Base-by-base conservation (phyloP, 192 early-diverging fungal genomes). In the Rhizophagus sp. region DNA sequence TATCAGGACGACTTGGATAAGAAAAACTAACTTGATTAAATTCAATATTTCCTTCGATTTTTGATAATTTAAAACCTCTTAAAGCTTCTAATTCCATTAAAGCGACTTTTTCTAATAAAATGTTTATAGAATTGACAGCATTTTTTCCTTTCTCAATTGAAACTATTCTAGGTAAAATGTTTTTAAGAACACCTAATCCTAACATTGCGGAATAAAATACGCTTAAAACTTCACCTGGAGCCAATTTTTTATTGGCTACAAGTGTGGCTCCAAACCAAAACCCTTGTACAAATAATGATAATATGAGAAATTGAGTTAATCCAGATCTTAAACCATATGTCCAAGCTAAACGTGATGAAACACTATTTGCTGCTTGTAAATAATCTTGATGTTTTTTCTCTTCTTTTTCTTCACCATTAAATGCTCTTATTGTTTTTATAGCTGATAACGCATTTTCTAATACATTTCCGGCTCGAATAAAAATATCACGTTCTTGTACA, bases 271-370 rank as follows among this genome's bases (percentile, higher is more conserved):
- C 76, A 50, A n/a, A 78, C 76, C 76, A 78, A 52, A 78, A 78
- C 0, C 76, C 76, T 69, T 78, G 76, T 8, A 78, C 76, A 68
- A 78, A 78, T 63, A 78, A 78, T 30, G 76, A 78, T 27, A 78
- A 67, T 41, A 78, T n/a, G 25, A 78, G 12, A 68, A 78, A 78
- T 33, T 78, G 76, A n/a, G 50, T 34, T 22, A 78, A 24, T 3
- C 76, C 76, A 15, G 64, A 24, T 24, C 76, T 13, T 67, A 69
- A 30, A 34, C 39, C 76, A 33, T 41, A 78, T 22, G 24, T 67
- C 39, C 63, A 69, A 24, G 76, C 76, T 4, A 78, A 39, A 25
- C 13, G 17, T 33, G 22, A 19, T 2, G 76, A 78, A 34, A 78
- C 65, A 25, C 1, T 52, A 78, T 78, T 68, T 15, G 64, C 76